Evolutionary conservation across 2,329 filamentous ascomycete species (phyloP).

Genomic region (Amauroascus verrucosus): DNA sequence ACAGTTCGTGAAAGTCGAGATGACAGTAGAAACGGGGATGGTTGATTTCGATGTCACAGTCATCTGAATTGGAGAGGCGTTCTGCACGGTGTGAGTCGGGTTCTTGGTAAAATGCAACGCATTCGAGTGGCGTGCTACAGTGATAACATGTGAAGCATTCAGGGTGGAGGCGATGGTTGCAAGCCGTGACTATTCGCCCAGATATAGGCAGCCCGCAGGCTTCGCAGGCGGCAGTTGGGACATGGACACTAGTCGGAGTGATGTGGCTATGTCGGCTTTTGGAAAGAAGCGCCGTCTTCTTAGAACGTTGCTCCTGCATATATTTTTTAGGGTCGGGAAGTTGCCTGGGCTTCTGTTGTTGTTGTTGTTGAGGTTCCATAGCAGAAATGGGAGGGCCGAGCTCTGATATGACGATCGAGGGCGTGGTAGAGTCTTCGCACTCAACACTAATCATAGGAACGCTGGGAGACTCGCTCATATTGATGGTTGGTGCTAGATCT

Average conservation of each 20-base stretch:
- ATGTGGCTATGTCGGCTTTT: slow-evolving; percentile 22
- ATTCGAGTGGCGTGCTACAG: slow-evolving; percentile 80
- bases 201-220: slow-evolving; percentile 77
- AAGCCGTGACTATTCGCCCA: slow-evolving; percentile 78
- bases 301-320: not conserved
- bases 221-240: slow-evolving; percentile 63
- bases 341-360: slow-evolving; percentile 15
- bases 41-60: slow-evolving; percentile 51
- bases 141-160: slow-evolving; percentile 84
- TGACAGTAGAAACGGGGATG: slow-evolving; percentile 77
- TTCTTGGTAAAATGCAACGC: slow-evolving; percentile 92
- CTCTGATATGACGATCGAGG: slow-evolving; percentile 24
- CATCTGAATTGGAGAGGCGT: slow-evolving; percentile 55
- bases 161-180: slow-evolving; percentile 77
- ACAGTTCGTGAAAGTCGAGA: slow-evolving; percentile 95
- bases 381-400: slow-evolving; percentile 30
- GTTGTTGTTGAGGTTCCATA: slow-evolving; percentile 20
- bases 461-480: slow-evolving; percentile 31
- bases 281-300: slow-evolving; percentile 14
- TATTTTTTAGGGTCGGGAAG: slow-evolving; percentile 16
- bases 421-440: slow-evolving; percentile 18
- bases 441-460: slow-evolving; percentile 29
- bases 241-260: slow-evolving; percentile 36
- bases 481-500: slow-evolving; percentile 38
- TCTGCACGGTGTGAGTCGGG: slow-evolving; percentile 61